Evolutionary conservation across 202 grass and related monocot species (phyloP), one percentile per base, ranked within the genome.

Genomic region (Musa balbisiana): DNA sequence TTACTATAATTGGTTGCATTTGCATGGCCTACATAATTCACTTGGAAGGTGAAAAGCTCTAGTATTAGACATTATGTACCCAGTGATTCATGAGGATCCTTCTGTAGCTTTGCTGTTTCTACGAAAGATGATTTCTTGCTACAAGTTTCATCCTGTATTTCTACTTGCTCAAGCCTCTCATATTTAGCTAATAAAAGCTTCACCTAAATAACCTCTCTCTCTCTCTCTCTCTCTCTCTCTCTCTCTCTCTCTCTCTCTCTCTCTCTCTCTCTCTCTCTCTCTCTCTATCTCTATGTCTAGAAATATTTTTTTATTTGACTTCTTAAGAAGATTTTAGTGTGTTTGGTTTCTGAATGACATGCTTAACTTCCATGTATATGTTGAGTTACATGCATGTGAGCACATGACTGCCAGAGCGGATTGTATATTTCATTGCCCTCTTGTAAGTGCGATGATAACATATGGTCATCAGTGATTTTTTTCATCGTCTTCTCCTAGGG

Each of bases 401-500:
- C 66, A 33, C 66, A 69, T 63, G 60, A 26, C 10, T 3, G 10
- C 19, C 24, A 65, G 63, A 65, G 26, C 3, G 21, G 24, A 65
- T 65, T 10, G 14, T 22, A 27, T 10, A 65, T 65, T 33, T 33
- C 3, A 33, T 33, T 33, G 33, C 33, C 4, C 33, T 43, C 4
- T 43, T 66, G 23, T 27, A 14, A 20, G 14, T 66, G 63, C 2
- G 8, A 67, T 16, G 25, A 5, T 43, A 43, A 67, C 29, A 15
- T 43, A 17, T 67, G 64, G 25, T 51, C 12, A 70, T 51, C 33
- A 0, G 10, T 43, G 33, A 43, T 11, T 9, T 9, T 21, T 19
- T 70, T 51, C 21, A 1, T 13, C 17, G 8, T 83, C 52, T 5
- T 24, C 11, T 73, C 14, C 15, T 72, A 94, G 92, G 92, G 63